phyloP scores from a whole-genome alignment of 768 basidiomycete genomes.

The Kondoa subrosea region DNA sequence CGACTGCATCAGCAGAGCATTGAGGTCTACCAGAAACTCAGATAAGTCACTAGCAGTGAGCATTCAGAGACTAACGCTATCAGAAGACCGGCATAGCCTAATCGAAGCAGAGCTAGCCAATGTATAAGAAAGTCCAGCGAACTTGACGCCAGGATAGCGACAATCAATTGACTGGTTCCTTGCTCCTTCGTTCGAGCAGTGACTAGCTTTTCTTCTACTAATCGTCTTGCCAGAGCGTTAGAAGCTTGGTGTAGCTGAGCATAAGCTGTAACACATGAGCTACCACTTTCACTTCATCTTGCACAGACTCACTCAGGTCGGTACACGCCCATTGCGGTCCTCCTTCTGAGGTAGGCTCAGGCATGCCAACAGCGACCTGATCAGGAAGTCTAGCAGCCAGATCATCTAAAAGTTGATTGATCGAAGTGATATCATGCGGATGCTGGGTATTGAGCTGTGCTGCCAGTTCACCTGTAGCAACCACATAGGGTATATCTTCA shows the following conservation, averaged over 20 bases:
- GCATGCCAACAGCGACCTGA: conserved; percentile 14
- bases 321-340: conserved; percentile 1
- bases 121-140: conserved; percentile 17
- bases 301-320: conserved; percentile 7
- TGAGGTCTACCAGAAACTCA: conserved; percentile 21
- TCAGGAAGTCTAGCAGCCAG: conserved; percentile 1
- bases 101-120: conserved; percentile 15
- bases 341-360: conserved; percentile 1
- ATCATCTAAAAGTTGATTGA: conserved; percentile 16
- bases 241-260: conserved; percentile 7
- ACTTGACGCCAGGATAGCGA: conserved; percentile 15
- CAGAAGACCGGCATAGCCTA: conserved; percentile 17
- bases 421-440: conserved; percentile 14
- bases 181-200: not conserved
- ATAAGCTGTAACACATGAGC: not conserved
- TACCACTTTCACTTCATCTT: not conserved
- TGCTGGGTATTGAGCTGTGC: not conserved
- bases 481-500: conserved; percentile 14
- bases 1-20: conserved; percentile 39
- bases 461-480: conserved; percentile 13
- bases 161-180: not conserved
- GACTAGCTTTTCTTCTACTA: conserved; percentile 1
- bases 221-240: conserved; percentile 10
- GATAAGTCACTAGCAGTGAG: not conserved
- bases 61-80: conserved; percentile 12